Evolutionary conservation across 2,329 filamentous ascomycete genomes (phyloP), one percentile per base, ranked within the genome.

Genomic region (Xenosphaeropsis pyriputrescens): DNA sequence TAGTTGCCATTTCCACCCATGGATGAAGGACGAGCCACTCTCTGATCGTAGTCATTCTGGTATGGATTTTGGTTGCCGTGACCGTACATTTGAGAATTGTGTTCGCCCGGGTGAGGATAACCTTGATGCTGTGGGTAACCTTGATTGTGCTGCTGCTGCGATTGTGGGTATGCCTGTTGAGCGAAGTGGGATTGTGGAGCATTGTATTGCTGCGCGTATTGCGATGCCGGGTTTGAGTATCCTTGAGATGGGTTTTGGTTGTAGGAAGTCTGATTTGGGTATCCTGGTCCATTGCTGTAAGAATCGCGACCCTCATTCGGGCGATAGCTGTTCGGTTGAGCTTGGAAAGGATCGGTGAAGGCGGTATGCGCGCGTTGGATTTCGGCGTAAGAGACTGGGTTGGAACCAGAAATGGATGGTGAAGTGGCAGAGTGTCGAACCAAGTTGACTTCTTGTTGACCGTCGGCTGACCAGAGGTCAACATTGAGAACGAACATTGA

Each of bases 331-430:
- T 38, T 38, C 57, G 18, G 53, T 44, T 8, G 56, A 50, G 9
- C 52, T 48, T 22, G 31, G 31, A 40, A 33, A 35, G 15, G 35
- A 35, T 42, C 43, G 4, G 48, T 49, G 44, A 45, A 58, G 42
- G 44, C 47, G 36, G 55, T 47, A 36, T 59, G 55, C 45, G 52
- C 56, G 39, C 58, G 50, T 18, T 41, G 37, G 3, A 63, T 65
- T 41, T 67, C 73, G 31, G 76, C 75, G 52, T 84, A 94, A 1
- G 85, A 85, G 6, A 80, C 82, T 4, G 80, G 79, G 7, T 80
- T 82, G 7, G 84, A 84, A 4, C 82, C 81, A 2, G 79, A 84
- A 50, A 93, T 93, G 12, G 83, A 85, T 1, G 85, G 84, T 3
- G 73, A 74, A 14, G 69, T 70, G 34, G 67, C 68, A 11, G 72